A percentile compares a stretch with the other conserved stretches of the same genome.
These are phyloP conservation scores for Radiomyces spectabilis DNA, from an alignment of 192 early-diverging fungal genomes.

Conservation along the genomic window DNA sequence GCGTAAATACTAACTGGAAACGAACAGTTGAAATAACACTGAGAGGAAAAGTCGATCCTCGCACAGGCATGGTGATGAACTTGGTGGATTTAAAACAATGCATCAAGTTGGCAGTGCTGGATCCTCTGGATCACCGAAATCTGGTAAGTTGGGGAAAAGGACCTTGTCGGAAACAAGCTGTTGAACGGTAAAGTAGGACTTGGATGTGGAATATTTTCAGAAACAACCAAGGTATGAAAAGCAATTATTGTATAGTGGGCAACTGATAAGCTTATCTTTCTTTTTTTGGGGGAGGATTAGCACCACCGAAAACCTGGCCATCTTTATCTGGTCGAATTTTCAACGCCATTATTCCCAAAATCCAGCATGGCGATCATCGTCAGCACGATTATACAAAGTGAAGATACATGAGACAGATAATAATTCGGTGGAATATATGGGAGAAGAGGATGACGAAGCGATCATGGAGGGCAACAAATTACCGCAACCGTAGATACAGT, in stretches of 20 bases:
- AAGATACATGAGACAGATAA: conserved; percentile 62
- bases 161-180: no score
- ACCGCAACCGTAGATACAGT: neutral
- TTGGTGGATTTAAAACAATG: conserved; percentile 71
- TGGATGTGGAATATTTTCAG: conserved; percentile 73
- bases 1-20: neutral
- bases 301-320: conserved; percentile 86
- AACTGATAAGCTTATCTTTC: neutral
- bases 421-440: conserved; percentile 62
- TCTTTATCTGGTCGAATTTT: conserved; percentile 74
- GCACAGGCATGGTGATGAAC: conserved; percentile 86
- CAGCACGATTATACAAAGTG: conserved; percentile 45
- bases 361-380: neutral
- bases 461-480: no score
- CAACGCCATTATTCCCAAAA: conserved; percentile 9
- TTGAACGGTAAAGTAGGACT: no score
- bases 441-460: conserved; percentile 44
- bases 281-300: conserved; percentile 29
- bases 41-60: conserved; percentile 64
- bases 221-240: conserved; percentile 47
- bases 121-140: conserved; percentile 81
- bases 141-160: conserved; percentile 39
- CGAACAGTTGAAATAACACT: conserved; percentile 71
- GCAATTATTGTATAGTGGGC: neutral
- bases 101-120: conserved; percentile 65